phyloP scores from a whole-genome alignment of 306 rosid species.

The Prunus padus region DNA sequence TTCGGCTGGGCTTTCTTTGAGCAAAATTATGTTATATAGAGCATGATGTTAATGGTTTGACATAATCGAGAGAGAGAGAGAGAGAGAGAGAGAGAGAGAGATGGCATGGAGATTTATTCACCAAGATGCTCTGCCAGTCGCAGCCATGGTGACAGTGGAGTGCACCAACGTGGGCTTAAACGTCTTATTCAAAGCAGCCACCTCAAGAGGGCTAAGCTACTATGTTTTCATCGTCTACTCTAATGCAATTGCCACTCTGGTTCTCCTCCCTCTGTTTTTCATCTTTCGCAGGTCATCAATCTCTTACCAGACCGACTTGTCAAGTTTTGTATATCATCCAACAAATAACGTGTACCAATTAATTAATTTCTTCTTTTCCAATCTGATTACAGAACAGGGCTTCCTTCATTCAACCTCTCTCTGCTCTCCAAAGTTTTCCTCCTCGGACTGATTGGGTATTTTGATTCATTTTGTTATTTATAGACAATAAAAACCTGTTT shows the following conservation, averaged over 20 bases:
- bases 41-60: not conserved
- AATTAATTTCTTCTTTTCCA: not conserved
- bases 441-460: constrained; percentile 51
- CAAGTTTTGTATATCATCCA: no score
- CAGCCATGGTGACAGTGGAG: constrained; percentile 46
- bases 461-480: no score
- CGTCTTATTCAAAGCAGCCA: constrained; percentile 57
- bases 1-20: not conserved
- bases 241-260: constrained; percentile 35
- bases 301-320: not conserved
- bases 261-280: constrained; percentile 49
- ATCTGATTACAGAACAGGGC: constrained; percentile 35
- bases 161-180: constrained; percentile 46
- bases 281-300: constrained; percentile 40
- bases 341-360: not conserved
- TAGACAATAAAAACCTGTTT: no score
- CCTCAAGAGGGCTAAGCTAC: constrained; percentile 44
- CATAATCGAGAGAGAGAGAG: not conserved
- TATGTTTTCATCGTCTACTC: constrained; percentile 54
- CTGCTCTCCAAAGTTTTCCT: constrained; percentile 37
- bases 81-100: constrained; percentile 22
- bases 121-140: constrained; percentile 46
- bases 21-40: not conserved
- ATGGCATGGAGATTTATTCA: constrained; percentile 21
- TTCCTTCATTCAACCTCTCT: constrained; percentile 41